Percentiles rank a stretch among this genome's conserved stretches.
Evolutionary conservation across 1,284 basidiomycete species (phyloP).

Genomic region (Schizophyllum amplum): DNA sequence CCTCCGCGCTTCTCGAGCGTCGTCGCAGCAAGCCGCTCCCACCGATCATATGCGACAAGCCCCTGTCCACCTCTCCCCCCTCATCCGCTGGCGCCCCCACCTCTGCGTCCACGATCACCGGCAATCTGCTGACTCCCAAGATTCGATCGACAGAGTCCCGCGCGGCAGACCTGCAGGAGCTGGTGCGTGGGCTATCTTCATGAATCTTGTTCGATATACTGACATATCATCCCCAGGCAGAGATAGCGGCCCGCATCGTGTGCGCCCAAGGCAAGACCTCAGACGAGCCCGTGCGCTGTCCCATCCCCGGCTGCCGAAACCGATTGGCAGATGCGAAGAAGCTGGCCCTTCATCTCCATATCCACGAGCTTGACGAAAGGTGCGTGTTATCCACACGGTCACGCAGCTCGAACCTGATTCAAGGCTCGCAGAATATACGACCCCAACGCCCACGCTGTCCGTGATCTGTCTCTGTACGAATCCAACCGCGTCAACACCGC

Average conservation of each 20-base stretch:
- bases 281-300: conserved; percentile 28
- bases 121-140: neutral
- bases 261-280: neutral
- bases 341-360: conserved; percentile 49
- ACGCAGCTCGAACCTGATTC: too few relatives aligned
- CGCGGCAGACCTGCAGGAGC: neutral
- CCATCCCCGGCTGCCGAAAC: conserved; percentile 43
- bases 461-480: neutral
- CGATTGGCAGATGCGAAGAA: conserved; percentile 36
- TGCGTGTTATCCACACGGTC: too few relatives aligned
- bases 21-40: neutral
- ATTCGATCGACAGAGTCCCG: neutral
- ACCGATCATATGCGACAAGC: neutral
- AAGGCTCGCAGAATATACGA: neutral
- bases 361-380: conserved; percentile 32
- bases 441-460: neutral
- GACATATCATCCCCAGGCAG: neutral
- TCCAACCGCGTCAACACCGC: neutral
- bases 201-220: neutral
- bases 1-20: neutral
- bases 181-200: neutral
- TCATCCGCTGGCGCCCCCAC: neutral
- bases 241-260: neutral
- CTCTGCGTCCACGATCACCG: neutral
- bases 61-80: neutral